Percentiles rank a stretch among this genome's conserved stretches.
Evolutionary conservation across 331 rosid genomes (phyloP).

Genomic region (Malus hybrid): DNA sequence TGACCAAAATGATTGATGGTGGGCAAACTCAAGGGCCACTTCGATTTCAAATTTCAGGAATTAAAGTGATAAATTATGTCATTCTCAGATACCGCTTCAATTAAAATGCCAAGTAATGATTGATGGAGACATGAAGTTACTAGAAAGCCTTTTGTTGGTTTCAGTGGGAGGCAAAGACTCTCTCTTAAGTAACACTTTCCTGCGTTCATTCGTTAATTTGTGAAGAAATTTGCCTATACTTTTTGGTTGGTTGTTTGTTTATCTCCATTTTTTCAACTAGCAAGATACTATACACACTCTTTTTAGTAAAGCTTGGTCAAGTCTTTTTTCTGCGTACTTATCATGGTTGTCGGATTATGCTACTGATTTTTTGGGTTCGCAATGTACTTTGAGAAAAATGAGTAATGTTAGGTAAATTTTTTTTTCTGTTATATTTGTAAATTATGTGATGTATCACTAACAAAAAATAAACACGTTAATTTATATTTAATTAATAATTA

Average conservation of each 20-base stretch:
- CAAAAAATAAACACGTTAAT: too few species aligned
- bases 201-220: not conserved
- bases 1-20: too few species aligned
- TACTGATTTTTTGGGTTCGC: not conserved
- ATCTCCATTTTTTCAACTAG: not conserved
- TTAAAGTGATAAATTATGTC: too few species aligned
- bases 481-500: too few species aligned
- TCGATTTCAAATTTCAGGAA: too few species aligned
- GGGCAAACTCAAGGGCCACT: rapidly evolving
- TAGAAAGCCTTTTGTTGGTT: not conserved
- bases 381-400: not conserved
- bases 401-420: too few species aligned
- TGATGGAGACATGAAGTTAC: constrained; percentile 4
- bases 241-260: not conserved
- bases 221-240: not conserved
- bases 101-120: not conserved
- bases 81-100: too few species aligned
- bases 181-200: not conserved
- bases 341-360: not conserved
- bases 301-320: not conserved
- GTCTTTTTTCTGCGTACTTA: not conserved
- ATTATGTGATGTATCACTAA: too few species aligned
- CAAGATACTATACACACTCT: not conserved
- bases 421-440: too few species aligned
- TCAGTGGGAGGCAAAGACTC: not conserved